These are phyloP conservation scores for Pelargonium fulgidum DNA, from an alignment of 441 rosid genomes.

Conservation along the genomic window DNA sequence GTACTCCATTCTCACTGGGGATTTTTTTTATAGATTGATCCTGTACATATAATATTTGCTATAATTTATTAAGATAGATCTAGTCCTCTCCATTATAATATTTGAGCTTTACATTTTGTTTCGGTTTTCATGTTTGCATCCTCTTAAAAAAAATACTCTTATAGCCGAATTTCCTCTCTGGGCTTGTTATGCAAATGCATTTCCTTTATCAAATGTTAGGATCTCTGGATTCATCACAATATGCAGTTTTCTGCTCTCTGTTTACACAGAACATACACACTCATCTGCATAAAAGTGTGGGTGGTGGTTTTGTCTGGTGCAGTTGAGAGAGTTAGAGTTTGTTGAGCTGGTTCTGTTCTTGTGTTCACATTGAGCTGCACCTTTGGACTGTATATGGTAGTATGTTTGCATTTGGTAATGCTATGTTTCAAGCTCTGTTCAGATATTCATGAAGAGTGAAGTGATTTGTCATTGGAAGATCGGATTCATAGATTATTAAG, in stretches of 20 bases:
- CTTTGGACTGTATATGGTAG: no score
- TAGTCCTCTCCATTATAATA: neutral
- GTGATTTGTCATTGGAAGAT: no score
- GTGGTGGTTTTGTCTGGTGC: no score
- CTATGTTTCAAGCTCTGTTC: no score
- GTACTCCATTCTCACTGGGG: constrained; percentile 7
- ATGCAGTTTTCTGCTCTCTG: neutral
- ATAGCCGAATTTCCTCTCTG: neutral
- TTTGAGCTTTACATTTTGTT: neutral
- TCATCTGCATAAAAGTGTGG: no score
- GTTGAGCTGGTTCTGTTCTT: no score
- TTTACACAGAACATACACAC: neutral
- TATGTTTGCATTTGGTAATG: no score
- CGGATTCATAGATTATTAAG: no score
- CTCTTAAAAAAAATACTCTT: neutral
- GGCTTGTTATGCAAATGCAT: neutral
- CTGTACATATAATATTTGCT: constrained; percentile 10
- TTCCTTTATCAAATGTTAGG: neutral
- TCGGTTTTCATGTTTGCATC: neutral
- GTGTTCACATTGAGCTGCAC: no score
- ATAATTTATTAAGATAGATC: constrained; percentile 9
- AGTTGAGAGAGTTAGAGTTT: no score
- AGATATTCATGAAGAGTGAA: no score
- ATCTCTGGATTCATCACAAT: neutral
- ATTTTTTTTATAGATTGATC: constrained; percentile 11